Evolutionary conservation across 202 grass and related monocot genomes (phyloP), one percentile per base, ranked within the genome.

Genomic region (Miscanthus sacchariflorus): DNA sequence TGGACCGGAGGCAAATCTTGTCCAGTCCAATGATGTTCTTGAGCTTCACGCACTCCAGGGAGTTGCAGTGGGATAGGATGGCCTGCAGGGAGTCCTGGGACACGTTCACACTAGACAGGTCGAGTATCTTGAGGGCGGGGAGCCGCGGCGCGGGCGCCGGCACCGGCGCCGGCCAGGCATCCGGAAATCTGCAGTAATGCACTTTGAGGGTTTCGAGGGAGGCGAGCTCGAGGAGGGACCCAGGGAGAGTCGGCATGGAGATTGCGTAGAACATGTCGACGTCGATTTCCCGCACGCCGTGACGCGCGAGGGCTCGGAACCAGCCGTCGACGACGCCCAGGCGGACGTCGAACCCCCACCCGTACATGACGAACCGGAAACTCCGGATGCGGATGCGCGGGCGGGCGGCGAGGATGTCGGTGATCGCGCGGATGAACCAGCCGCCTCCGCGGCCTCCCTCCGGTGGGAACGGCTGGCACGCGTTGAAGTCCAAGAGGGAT

Each of bases 341-440:
- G 40, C 18, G 15, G 13, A 14, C 40, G 48, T 13, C 1, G 76
- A 91, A 88, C 0, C 85, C 89, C 35, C 63, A 50, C 69, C 90
- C 90, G 19, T 88, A 91, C 90, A 91, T 81, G 48, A 84, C 81
- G 81, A 91, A 70, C 39, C 76, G 85, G 85, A 91, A 91, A 50
- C 85, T 91, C 85, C 85, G 90, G 81, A 91, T 80, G 39, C 0
- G n/a, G 81, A 71, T 15, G 75, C 36, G 27, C 10, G 81, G 81
- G 17, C 77, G 76, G 46, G 81, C 77, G 50, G 70, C 49, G 63
- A 91, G 81, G 85, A 91, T 91, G 49, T 43, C 28, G n/a, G 82
- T 83, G 70, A 91, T 25, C 30, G 90, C 71, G 7, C 9, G n/a
- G 70, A 91, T 30, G n/a, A 91, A 5, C 90, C 90, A 91, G 12